A percentile compares a stretch with the other conserved stretches of the same genome.
Conservation (phyloP, 2,329 filamentous ascomycete genomes). For the Fusarium ramigenum region DNA sequence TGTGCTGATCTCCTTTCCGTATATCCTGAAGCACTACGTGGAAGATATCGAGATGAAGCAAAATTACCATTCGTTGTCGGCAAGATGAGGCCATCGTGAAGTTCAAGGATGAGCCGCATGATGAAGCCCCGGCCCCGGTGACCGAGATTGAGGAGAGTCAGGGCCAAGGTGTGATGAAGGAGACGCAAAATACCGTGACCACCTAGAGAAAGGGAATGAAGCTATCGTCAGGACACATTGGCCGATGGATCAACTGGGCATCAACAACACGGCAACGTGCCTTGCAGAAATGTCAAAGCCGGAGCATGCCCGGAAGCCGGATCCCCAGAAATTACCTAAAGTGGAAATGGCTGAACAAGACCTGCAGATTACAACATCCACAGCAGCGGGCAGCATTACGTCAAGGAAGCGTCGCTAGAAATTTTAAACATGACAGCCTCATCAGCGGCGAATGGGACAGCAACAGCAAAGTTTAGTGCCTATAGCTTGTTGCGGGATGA, state of each 20-base stretch:
- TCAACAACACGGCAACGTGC: neutral
- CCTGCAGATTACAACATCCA: neutral
- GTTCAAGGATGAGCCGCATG: neutral
- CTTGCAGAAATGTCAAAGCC: constrained; percentile 11
- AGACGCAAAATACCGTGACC: neutral
- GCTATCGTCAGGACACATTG: constrained; percentile 4
- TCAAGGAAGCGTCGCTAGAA: constrained; percentile 5
- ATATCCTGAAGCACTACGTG: neutral
- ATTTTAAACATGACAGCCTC: neutral
- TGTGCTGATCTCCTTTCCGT: neutral
- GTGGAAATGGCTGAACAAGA: constrained; percentile 20
- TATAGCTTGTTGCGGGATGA: neutral
- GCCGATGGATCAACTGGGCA: constrained; percentile 7
- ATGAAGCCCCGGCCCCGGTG: neutral
- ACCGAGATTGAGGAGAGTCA: neutral
- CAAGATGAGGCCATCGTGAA: neutral
- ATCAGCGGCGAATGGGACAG: neutral
- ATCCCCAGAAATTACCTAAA: neutral
- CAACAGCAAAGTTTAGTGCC: neutral
- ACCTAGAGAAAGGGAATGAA: neutral
- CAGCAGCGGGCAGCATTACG: constrained; percentile 6
- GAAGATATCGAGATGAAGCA: neutral
- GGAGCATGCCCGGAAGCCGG: neutral
- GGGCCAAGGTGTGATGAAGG: neutral
- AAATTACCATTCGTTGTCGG: neutral